These are phyloP conservation scores for Aphanomyces cochlioides DNA, from an alignment of 352 stramenopile genomes.

Conservation along the genomic window DNA sequence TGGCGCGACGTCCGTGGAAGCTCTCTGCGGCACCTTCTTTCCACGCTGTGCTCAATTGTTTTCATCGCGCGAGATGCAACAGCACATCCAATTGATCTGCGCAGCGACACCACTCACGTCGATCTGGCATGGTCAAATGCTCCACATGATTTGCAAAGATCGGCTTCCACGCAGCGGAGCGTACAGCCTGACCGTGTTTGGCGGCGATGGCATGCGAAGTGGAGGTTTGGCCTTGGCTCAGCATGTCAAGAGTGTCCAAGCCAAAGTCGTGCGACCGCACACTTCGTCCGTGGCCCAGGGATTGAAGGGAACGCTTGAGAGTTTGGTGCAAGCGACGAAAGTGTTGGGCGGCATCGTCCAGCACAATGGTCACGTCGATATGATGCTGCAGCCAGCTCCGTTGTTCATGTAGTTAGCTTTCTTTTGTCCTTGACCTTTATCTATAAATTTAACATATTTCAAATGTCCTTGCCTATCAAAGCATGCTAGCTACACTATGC, in stretches of 20 bases:
- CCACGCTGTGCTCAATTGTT: slow-evolving; percentile 21
- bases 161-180: neutral
- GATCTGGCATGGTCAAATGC: slow-evolving; percentile 25
- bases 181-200: neutral
- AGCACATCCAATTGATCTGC: slow-evolving; percentile 21
- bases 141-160: slow-evolving; percentile 17
- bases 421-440: too few species aligned
- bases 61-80: neutral
- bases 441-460: too few species aligned
- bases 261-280: slow-evolving; percentile 13
- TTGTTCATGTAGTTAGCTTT: too few species aligned
- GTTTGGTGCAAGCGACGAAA: too few species aligned
- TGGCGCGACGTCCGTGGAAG: slow-evolving; percentile 18
- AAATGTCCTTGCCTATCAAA: too few species aligned
- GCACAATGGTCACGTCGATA: too few species aligned
- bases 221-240: slow-evolving; percentile 8
- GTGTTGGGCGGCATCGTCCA: too few species aligned
- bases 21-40: slow-evolving; percentile 13
- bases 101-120: slow-evolving; percentile 1
- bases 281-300: neutral
- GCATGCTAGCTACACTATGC: too few species aligned
- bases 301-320: too few species aligned
- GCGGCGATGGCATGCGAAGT: slow-evolving; percentile 3
- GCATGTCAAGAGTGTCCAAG: slow-evolving; percentile 3
- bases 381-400: too few species aligned